Evolutionary conservation across 2,329 filamentous ascomycete species (phyloP).

Genomic region (Chaetomiaceae sp.): DNA sequence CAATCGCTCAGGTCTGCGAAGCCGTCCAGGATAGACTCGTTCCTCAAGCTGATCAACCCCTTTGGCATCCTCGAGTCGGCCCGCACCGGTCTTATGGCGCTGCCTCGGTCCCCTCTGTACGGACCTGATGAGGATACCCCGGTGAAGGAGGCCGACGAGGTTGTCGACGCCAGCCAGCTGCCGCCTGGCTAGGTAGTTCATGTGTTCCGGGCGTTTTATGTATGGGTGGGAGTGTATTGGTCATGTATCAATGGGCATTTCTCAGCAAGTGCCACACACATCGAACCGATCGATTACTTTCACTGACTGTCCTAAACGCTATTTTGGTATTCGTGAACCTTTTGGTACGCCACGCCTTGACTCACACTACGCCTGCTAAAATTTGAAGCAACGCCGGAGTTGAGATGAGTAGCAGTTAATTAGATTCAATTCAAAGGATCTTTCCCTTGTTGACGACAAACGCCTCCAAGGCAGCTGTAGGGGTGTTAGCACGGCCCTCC

Average conservation of each 20-base stretch:
- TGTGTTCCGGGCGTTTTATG: background rate
- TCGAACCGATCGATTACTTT: slow-evolving; percentile 8
- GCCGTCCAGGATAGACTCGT: slow-evolving; percentile 87
- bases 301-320: background rate
- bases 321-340: slow-evolving; percentile 9
- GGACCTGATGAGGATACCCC: slow-evolving; percentile 62
- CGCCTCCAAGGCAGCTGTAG: slow-evolving; percentile 65
- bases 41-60: slow-evolving; percentile 88
- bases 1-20: slow-evolving; percentile 68
- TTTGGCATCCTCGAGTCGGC: slow-evolving; percentile 97
- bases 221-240: background rate
- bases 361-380: slow-evolving; percentile 14
- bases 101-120: slow-evolving; percentile 85
- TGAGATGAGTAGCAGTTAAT: background rate
- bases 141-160: slow-evolving; percentile 81
- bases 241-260: background rate
- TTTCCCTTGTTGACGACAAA: slow-evolving; percentile 94
- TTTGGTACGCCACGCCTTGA: slow-evolving; percentile 13
- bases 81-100: slow-evolving; percentile 91
- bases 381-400: background rate
- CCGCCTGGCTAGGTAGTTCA: slow-evolving; percentile 66
- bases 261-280: slow-evolving; percentile 2
- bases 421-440: slow-evolving; percentile 39
- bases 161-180: slow-evolving; percentile 89
- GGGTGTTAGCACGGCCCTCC: slow-evolving; percentile 2